phyloP scores from a whole-genome alignment of 805 yeast genomes.

The Cyberlindnera americana region DNA sequence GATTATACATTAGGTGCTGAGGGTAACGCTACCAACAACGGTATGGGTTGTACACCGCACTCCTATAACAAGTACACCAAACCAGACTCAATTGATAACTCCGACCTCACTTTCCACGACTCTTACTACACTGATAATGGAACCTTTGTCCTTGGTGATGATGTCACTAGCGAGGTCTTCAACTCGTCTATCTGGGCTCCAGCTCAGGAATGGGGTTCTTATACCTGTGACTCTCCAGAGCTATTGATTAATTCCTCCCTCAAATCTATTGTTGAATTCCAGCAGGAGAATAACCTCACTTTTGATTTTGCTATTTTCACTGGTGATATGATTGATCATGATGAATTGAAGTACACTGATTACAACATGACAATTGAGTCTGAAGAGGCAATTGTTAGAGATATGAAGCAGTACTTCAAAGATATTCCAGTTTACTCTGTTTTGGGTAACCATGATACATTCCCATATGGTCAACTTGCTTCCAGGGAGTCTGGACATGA shows the following conservation, averaged over 20 bases:
- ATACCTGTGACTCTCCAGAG: slow-evolving; percentile 65
- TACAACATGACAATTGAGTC: slow-evolving; percentile 46
- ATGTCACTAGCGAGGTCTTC: slow-evolving; percentile 21
- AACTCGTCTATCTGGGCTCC: slow-evolving; percentile 44
- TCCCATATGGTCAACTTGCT: slow-evolving; percentile 67
- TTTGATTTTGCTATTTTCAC: slow-evolving; percentile 67
- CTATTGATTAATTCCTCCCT: slow-evolving; percentile 56
- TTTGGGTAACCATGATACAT: slow-evolving; percentile 70
- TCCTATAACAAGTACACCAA: slow-evolving; percentile 13
- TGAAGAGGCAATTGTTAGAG: slow-evolving; percentile 48
- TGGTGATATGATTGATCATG: slow-evolving; percentile 74
- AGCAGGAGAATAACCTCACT: slow-evolving; percentile 30
- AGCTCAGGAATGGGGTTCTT: slow-evolving; percentile 59
- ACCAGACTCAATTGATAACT: slow-evolving; percentile 16
- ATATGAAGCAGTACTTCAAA: slow-evolving; percentile 47
- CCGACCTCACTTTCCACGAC: slow-evolving; percentile 29
- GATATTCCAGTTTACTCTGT: slow-evolving; percentile 57
- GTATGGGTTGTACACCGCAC: slow-evolving; percentile 57
- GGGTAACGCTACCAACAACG: slow-evolving; percentile 47
- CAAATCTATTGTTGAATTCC: slow-evolving; percentile 37
- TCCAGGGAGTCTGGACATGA: slow-evolving; percentile 43
- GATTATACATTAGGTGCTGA: slow-evolving; percentile 53
- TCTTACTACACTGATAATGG: slow-evolving; percentile 30
- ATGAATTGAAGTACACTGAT: slow-evolving; percentile 45
- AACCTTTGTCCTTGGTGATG: slow-evolving; percentile 32